Evolutionary conservation across 208 protist genomes (phyloP), one percentile per base, ranked within the genome.

Genomic region (Trypanosoma rangeli): DNA sequence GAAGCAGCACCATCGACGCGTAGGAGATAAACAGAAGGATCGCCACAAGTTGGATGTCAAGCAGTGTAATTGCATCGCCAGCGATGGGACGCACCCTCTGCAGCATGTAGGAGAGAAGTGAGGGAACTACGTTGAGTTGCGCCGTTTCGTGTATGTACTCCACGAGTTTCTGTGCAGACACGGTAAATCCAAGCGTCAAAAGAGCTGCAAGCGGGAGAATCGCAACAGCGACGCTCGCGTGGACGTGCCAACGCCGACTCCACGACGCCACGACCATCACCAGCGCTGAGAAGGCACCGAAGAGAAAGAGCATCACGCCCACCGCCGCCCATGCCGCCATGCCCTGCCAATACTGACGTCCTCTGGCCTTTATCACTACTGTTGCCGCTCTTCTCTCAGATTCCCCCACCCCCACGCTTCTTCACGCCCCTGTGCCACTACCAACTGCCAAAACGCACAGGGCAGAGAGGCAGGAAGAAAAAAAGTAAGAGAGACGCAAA

Each of bases 11-110:
- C 46, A 75, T 58, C 2, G 61, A 73, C 16, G 75, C 86, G 70
- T 94, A 94, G 13, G 72, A 83, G 22, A 78, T n/a, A 57, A 87
- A 81, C 15, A 94, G 46, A 59, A 94, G 37, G 59, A 83, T 79
- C 28, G 73, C 73, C 70, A 89, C 80, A 55, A 59, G n/a, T 73
- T 83, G 80, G 46, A 83, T 70, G 31, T 85, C 78, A 15, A 78
- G 46, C 9, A 89, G 60, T 13, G 65, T 70, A 48, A 89, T 60
- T 64, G 52, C 26, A 1, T 62, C 13, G 12, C 18, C 15, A 50
- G 67, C 72, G n/a, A 68, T 35, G 22, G 61, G 70, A 4, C 70
- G 49, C 13, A 86, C 18, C 22, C 42, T 60, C 48, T 57, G 28
- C 8, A 80, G 33, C 37, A 79, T 39, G n/a, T n/a, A 15, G 4